These are phyloP conservation scores for Achaetomiella virescens DNA, from an alignment of 495 filamentous ascomycete genomes.

Conservation along the genomic window DNA sequence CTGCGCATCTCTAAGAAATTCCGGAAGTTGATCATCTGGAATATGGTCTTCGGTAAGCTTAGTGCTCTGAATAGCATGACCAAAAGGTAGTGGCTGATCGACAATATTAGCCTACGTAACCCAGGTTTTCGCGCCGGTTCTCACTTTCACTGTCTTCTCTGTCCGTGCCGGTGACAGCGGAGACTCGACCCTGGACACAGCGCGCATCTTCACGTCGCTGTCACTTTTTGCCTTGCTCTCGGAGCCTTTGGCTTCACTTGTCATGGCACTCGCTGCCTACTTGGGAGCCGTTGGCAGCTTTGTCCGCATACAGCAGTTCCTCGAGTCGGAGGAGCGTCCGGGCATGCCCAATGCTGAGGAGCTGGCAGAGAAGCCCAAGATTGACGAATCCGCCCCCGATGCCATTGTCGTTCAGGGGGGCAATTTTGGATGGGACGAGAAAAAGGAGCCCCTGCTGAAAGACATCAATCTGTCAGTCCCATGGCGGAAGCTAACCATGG, in stretches of 20 bases:
- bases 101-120: constrained; percentile 44
- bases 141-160: constrained; percentile 37
- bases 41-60: constrained; percentile 26
- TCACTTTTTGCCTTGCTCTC: constrained; percentile 56
- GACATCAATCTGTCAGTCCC: constrained; percentile 37
- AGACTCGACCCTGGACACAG: constrained; percentile 40
- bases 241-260: constrained; percentile 50
- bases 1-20: constrained; percentile 52
- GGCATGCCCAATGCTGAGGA: constrained; percentile 12
- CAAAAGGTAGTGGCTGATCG: background rate
- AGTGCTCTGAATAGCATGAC: background rate
- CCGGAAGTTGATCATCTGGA: constrained; percentile 40
- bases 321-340: constrained; percentile 36
- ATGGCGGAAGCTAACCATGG: constrained; percentile 34
- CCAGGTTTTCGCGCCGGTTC: constrained; percentile 41
- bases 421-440: constrained; percentile 46
- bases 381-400: constrained; percentile 7
- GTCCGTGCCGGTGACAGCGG: constrained; percentile 24
- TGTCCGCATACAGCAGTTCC: constrained; percentile 52
- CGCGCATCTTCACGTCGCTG: constrained; percentile 52
- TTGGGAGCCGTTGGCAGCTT: constrained; percentile 53
- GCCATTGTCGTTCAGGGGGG: constrained; percentile 41
- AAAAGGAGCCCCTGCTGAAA: constrained; percentile 40
- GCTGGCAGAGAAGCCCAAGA: background rate
- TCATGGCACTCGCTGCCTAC: constrained; percentile 52